Percentiles rank a stretch among this genome's conserved stretches.
Conservation (phyloP, 495 filamentous ascomycete genomes). For the Penicillium dipodomyicola region DNA sequence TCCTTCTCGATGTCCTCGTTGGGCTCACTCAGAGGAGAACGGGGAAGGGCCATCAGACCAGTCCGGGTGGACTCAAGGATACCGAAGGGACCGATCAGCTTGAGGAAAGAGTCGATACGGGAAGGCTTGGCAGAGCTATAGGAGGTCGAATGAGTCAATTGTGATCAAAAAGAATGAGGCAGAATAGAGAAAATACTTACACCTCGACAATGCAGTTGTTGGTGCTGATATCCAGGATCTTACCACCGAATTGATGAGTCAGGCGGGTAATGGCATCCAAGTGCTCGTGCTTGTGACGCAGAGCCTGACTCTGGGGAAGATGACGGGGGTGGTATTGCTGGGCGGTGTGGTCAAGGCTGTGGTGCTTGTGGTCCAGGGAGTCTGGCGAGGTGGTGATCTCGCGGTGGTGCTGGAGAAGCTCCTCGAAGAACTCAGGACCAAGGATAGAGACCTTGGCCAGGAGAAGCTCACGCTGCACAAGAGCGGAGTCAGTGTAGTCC, state of each 20-base stretch:
- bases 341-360: slow-evolving; percentile 25
- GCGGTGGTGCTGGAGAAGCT: slow-evolving; percentile 89
- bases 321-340: slow-evolving; percentile 76
- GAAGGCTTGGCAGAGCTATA: slow-evolving; percentile 83
- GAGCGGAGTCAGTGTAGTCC: slow-evolving; percentile 86
- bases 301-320: slow-evolving; percentile 78
- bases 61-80: slow-evolving; percentile 93
- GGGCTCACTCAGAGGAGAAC: slow-evolving; percentile 77
- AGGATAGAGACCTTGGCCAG: slow-evolving; percentile 96
- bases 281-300: slow-evolving; percentile 96
- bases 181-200: slow-evolving; percentile 53
- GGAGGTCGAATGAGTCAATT: not conserved
- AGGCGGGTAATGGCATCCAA: slow-evolving; percentile 90
- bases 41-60: slow-evolving; percentile 92
- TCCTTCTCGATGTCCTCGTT: slow-evolving; percentile 74
- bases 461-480: slow-evolving; percentile 94
- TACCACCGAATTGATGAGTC: slow-evolving; percentile 95
- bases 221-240: slow-evolving; percentile 94
- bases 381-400: slow-evolving; percentile 57
- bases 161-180: not conserved
- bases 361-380: slow-evolving; percentile 30
- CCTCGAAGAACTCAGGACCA: slow-evolving; percentile 96
- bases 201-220: slow-evolving; percentile 98
- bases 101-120: slow-evolving; percentile 96
- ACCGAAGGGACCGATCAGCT: slow-evolving; percentile 92